A percentile compares a stretch with the other conserved stretches of the same genome.
Evolutionary conservation across 257 asterid species (phyloP).

Genomic region (Datura wrightii): DNA sequence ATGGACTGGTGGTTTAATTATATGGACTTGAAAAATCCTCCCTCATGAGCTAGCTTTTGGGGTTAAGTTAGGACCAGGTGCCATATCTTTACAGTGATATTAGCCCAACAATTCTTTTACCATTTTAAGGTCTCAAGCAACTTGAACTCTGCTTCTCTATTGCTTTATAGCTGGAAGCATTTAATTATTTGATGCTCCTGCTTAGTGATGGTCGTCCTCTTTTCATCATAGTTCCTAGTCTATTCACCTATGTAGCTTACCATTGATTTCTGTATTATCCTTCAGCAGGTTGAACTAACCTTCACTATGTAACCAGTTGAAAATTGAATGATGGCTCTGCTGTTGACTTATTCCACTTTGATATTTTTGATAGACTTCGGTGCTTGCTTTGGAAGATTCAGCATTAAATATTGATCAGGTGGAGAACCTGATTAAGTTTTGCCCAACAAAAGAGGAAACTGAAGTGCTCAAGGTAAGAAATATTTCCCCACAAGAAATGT

Average conservation of each 20-base stretch:
- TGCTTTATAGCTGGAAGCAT: background rate
- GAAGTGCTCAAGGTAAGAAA: conserved; percentile 72
- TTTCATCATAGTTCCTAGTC: background rate
- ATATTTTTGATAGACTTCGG: conserved; percentile 55
- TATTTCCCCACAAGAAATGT: background rate
- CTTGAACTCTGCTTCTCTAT: background rate
- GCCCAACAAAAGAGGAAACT: conserved; percentile 89
- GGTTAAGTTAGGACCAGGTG: too few relatives aligned
- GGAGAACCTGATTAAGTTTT: conserved; percentile 83
- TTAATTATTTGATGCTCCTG: background rate
- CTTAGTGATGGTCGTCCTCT: background rate
- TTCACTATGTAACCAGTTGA: background rate
- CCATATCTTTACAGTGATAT: too few relatives aligned
- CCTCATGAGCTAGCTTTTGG: too few relatives aligned
- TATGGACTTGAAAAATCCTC: too few relatives aligned
- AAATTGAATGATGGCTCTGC: background rate
- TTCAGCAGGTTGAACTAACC: background rate
- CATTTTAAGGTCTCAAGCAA: conserved; percentile 24
- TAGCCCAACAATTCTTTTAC: background rate
- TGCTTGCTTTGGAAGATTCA: conserved; percentile 84
- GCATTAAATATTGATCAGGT: conserved; percentile 84
- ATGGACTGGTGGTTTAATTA: too few relatives aligned
- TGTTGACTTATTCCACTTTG: conserved; percentile 13
- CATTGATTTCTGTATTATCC: background rate
- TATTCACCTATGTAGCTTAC: background rate